These are phyloP conservation scores for Neurospora tetraspora DNA, from an alignment of 495 filamentous ascomycete genomes.

Conservation along the genomic window DNA sequence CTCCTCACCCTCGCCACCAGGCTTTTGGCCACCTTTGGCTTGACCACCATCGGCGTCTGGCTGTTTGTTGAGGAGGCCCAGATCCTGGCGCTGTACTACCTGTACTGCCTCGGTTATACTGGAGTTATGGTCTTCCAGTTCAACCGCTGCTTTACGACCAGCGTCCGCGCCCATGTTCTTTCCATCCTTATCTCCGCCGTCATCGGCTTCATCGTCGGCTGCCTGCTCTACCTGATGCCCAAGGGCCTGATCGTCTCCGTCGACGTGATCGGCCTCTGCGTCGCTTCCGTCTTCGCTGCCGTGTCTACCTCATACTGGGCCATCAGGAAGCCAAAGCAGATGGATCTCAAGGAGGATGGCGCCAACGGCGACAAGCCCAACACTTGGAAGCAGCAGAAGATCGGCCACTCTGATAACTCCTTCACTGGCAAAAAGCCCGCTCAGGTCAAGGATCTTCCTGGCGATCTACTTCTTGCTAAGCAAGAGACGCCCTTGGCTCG, in stretches of 20 bases:
- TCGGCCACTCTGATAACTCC: not conserved
- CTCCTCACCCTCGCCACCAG: conserved; percentile 3
- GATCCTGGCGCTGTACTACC: conserved; percentile 12
- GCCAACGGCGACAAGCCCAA: not conserved
- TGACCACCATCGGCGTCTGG: conserved; percentile 15
- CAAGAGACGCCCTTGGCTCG: not conserved
- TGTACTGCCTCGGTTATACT: conserved; percentile 16
- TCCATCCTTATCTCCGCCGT: conserved; percentile 14
- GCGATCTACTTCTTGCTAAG: not conserved
- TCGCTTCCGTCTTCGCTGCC: conserved; percentile 8
- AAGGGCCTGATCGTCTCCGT: conserved; percentile 2
- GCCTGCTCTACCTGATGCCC: conserved; percentile 8
- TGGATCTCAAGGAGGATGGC: not conserved
- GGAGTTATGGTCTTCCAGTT: conserved; percentile 22
- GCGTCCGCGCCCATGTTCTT: conserved; percentile 11
- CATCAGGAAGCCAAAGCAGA: conserved; percentile 3
- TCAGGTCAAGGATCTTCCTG: not conserved
- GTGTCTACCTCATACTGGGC: conserved; percentile 13
- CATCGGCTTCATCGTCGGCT: conserved; percentile 13
- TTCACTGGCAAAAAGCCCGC: not conserved
- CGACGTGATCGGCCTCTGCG: conserved; percentile 10
- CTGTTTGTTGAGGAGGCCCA: conserved; percentile 5
- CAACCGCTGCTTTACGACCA: conserved; percentile 22
- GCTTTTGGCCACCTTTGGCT: conserved; percentile 14
- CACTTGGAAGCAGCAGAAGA: not conserved